Evolutionary conservation across 2,329 filamentous ascomycete species (phyloP), one percentile per base, ranked within the genome.

Genomic region (Ciborinia camelliae): DNA sequence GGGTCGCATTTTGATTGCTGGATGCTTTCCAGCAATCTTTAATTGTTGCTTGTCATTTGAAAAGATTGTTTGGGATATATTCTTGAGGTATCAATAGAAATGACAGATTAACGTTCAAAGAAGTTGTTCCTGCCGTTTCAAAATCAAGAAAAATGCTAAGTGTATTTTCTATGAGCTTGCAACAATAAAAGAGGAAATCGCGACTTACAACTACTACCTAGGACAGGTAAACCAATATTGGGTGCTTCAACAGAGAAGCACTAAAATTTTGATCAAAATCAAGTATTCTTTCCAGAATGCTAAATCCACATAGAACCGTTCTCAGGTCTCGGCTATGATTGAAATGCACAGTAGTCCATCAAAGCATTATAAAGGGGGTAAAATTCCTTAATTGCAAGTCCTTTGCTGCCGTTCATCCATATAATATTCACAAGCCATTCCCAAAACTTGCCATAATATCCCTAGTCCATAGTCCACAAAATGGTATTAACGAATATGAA

Each of bases 1-100:
- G 45, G 73, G 64, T 69, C 74, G 73, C 76, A 78, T 77, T 67
- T 61, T 66, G 64, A 50, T 57, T 64, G 30, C 51, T 39, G 62
- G 64, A 48, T 63, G 35, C 20, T 41, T 18, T 6, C 52, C 28
- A 58, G 62, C 32, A 63, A 63, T 41, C 35, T 32, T 41, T 30
- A 47, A 45, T 58, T 30, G 41, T 35, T 51, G 35, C 43, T 58
- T 28, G 26, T 43, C 50, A 37, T 45, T 47, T 45, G 39, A 7
- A 43, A 30, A 55, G 6, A 26, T 7, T 14, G 18, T 50, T 50
- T 10, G 23, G 9, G 10, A 37, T 37, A 18, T 15, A n/a, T n/a
- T 45, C 23, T 55, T 23, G n/a, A 57, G 14, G 30, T 61, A 9
- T 26, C 15, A 39, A 10, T 20, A 61, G 18, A 28, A 51, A 28